phyloP scores from a whole-genome alignment of 768 basidiomycete species.

The Naganishia friedmannii region DNA sequence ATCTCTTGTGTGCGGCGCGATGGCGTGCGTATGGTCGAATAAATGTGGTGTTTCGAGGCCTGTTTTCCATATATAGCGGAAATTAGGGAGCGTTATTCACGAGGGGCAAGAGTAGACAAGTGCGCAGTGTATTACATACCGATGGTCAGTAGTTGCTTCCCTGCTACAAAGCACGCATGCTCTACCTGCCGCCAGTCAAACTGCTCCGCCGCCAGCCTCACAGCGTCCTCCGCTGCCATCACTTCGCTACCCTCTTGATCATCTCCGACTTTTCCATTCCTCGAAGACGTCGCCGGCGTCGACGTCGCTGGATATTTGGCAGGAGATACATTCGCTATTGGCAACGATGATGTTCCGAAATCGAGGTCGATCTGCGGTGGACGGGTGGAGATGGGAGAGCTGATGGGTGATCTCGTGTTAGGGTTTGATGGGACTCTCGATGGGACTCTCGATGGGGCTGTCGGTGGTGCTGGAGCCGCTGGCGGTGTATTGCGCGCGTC shows the following conservation, averaged over 20 bases:
- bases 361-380: conserved; percentile 15
- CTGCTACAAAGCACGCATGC: conserved; percentile 5
- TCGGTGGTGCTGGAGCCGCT: not conserved
- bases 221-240: not conserved
- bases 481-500: not conserved
- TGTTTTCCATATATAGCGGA: not conserved
- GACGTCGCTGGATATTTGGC: not conserved
- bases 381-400: not conserved
- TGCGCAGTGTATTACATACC: not conserved
- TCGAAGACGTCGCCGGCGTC: not conserved
- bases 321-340: not conserved
- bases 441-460: not conserved
- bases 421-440: not conserved
- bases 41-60: conserved; percentile 3
- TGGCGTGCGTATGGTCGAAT: not conserved
- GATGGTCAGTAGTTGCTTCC: not conserved
- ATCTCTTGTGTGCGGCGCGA: not conserved
- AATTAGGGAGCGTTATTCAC: too few species aligned
- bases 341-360: not conserved
- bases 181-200: conserved; percentile 11
- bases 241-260: not conserved
- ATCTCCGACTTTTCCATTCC: not conserved
- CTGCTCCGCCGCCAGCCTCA: not conserved
- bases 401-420: too few species aligned
- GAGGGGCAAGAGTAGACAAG: not conserved